A percentile compares a stretch with the other conserved stretches of the same genome.
Evolutionary conservation across 2,329 filamentous ascomycete species (phyloP).

Genomic region (Fusarium keratoplasticum): DNA sequence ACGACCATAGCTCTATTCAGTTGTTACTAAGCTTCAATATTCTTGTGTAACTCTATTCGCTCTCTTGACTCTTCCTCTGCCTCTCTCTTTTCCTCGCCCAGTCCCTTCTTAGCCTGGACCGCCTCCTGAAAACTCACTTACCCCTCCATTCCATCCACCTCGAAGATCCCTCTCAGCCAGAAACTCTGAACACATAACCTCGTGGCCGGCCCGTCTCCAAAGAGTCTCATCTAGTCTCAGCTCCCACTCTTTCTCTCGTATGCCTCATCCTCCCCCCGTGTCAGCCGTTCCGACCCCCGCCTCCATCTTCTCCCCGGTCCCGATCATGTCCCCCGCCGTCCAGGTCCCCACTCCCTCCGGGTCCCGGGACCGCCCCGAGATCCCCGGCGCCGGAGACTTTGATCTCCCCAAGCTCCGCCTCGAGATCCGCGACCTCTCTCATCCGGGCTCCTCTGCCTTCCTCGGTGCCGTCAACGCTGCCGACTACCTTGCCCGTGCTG

Average conservation of each 20-base stretch:
- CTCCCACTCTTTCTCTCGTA: conserved; percentile 13
- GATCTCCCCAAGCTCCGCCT: conserved; percentile 68
- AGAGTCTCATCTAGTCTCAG: neutral
- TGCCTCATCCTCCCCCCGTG: conserved; percentile 41
- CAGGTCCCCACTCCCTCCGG: conserved; percentile 33
- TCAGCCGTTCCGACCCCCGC: conserved; percentile 40
- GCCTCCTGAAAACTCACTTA: conserved; percentile 2
- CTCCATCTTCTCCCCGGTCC: conserved; percentile 34
- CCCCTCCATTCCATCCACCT: conserved; percentile 30
- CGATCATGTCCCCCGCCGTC: conserved; percentile 45
- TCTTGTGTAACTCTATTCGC: neutral
- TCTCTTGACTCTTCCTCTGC: neutral
- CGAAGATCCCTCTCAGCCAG: neutral
- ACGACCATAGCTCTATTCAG: neutral
- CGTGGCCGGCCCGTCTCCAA: neutral
- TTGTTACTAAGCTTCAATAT: neutral
- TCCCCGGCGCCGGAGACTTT: conserved; percentile 46
- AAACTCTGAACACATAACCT: neutral
- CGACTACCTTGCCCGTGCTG: conserved; percentile 70
- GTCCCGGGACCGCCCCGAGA: conserved; percentile 27
- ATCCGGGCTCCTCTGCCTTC: conserved; percentile 74
- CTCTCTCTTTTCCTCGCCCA: conserved; percentile 1
- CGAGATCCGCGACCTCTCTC: conserved; percentile 67
- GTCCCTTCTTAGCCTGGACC: conserved; percentile 8
- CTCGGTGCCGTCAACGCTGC: conserved; percentile 73